Percentiles rank a stretch among this genome's conserved stretches.
These are phyloP conservation scores for Fraxinus cuspidata DNA, from an alignment of 257 asterid species.

Conservation along the genomic window DNA sequence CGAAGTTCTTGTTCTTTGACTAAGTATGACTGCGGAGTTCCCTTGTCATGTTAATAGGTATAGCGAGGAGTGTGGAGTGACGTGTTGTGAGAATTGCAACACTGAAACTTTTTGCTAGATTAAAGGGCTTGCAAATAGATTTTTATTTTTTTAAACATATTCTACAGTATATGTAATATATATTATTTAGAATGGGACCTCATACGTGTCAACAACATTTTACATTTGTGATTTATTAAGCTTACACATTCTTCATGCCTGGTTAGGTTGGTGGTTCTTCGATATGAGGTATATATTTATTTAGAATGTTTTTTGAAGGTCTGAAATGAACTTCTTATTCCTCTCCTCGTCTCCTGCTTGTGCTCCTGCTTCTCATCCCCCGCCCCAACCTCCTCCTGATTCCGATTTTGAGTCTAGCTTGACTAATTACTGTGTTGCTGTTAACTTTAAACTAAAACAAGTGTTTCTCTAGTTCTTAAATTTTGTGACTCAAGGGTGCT, in stretches of 20 bases:
- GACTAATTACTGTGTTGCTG: neutral
- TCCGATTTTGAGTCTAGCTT: neutral
- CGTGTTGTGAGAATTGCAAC: too few species aligned
- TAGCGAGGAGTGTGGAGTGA: neutral
- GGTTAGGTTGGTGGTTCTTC: neutral
- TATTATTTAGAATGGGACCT: neutral
- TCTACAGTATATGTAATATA: neutral
- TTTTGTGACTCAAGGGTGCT: neutral
- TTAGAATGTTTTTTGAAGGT: neutral
- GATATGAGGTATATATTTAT: neutral
- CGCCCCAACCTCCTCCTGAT: neutral
- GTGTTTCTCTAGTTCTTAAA: neutral
- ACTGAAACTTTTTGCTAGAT: neutral
- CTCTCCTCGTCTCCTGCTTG: neutral
- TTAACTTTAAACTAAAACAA: neutral
- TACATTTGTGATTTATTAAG: neutral
- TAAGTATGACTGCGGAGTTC: neutral
- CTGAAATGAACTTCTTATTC: neutral
- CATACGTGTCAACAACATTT: neutral
- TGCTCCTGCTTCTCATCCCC: neutral
- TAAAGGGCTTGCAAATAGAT: neutral
- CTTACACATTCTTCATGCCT: neutral
- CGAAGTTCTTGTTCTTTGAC: neutral
- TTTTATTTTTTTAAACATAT: neutral
- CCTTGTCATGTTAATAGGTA: neutral